Evolutionary conservation across 1,284 basidiomycete species (phyloP).

Genomic region (Fistulina hepatica): DNA sequence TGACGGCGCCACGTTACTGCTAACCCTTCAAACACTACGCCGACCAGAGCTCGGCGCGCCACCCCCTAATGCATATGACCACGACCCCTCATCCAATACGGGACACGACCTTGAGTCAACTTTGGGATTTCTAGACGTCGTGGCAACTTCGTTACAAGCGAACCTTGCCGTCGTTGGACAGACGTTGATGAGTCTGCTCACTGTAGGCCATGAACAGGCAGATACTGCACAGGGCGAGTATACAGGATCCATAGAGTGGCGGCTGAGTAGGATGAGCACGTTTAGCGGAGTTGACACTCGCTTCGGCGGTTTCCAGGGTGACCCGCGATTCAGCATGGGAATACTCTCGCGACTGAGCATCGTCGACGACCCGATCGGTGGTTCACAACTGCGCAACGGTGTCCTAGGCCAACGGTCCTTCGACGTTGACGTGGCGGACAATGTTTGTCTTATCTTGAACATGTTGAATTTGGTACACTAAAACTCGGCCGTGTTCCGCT

Average conservation of each 20-base stretch:
- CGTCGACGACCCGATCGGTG: no score
- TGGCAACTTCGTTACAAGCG: conserved; percentile 38
- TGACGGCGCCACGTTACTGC: conserved; percentile 47
- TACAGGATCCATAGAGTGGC: conserved; percentile 60
- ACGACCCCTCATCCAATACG: conserved; percentile 3
- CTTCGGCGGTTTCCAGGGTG: conserved; percentile 33
- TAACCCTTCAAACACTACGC: conserved; percentile 42
- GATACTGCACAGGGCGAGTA: conserved; percentile 58
- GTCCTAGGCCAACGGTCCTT: no score
- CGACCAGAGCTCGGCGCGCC: conserved; percentile 27
- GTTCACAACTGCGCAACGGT: no score
- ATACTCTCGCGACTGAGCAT: no score
- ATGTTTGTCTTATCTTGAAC: no score
- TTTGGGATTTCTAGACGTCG: conserved; percentile 37
- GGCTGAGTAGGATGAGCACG: conserved; percentile 58
- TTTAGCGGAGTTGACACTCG: conserved; percentile 41
- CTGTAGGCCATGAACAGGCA: conserved; percentile 58
- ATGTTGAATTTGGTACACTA: no score
- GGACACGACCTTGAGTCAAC: conserved; percentile 27
- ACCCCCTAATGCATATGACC: no score
- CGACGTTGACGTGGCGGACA: no score
- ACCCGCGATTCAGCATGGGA: no score
- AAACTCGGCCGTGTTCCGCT: no score
- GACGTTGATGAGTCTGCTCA: conserved; percentile 48
- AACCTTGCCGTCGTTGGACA: conserved; percentile 47